phyloP scores from a whole-genome alignment of 495 filamentous ascomycete species.

The Xylaria palmicola region DNA sequence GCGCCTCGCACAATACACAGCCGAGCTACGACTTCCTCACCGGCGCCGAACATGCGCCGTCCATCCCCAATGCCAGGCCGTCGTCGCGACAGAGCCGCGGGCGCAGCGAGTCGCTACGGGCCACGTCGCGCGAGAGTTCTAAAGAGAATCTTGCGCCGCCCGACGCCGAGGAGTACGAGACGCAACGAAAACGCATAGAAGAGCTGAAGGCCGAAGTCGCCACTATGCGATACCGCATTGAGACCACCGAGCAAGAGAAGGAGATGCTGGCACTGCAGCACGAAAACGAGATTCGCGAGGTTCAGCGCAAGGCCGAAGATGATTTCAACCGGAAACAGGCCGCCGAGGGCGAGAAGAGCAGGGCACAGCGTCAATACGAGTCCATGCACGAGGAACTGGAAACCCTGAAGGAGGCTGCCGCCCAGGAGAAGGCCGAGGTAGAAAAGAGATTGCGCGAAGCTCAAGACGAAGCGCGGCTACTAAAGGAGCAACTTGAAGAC shows the following conservation, averaged over 20 bases:
- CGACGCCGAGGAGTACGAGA: slow-evolving; percentile 52
- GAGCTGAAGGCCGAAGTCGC: slow-evolving; percentile 57
- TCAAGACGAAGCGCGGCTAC: slow-evolving; percentile 67
- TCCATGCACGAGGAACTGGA: slow-evolving; percentile 67
- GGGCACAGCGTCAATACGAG: slow-evolving; percentile 70
- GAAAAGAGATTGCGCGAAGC: slow-evolving; percentile 70
- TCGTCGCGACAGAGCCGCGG: slow-evolving; percentile 34
- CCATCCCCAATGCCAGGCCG: slow-evolving; percentile 33
- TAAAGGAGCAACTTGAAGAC: slow-evolving; percentile 81
- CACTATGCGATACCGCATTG: slow-evolving; percentile 52
- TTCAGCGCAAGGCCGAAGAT: slow-evolving; percentile 71
- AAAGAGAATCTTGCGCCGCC: slow-evolving; percentile 50
- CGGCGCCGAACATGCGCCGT: slow-evolving; percentile 43
- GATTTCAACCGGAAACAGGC: slow-evolving; percentile 82
- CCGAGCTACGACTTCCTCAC: slow-evolving; percentile 63
- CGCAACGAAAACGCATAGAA: slow-evolving; percentile 47
- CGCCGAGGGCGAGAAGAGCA: slow-evolving; percentile 65
- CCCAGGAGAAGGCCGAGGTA: slow-evolving; percentile 64
- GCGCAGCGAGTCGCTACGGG: slow-evolving; percentile 32
- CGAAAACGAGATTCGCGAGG: slow-evolving; percentile 78
- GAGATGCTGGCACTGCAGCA: slow-evolving; percentile 72
- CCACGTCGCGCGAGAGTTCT: slow-evolving; percentile 43
- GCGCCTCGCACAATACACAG: slow-evolving; percentile 46
- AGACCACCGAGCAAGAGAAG: slow-evolving; percentile 80
- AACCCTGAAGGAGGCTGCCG: slow-evolving; percentile 62